Conservation (phyloP, 768 basidiomycete species). For the Lyophyllum atratum region DNA sequence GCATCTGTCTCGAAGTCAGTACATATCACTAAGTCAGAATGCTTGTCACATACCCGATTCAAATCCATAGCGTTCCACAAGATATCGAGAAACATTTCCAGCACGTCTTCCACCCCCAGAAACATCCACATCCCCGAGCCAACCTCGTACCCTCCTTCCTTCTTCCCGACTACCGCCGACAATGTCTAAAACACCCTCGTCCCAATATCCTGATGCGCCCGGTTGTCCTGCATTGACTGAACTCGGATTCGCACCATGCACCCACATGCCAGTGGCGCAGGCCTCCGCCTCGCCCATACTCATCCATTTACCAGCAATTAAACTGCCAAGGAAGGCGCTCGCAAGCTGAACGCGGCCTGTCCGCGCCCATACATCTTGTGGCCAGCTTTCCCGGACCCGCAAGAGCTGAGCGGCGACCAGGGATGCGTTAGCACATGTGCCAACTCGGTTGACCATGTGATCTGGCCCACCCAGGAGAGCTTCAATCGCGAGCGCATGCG, state of each 20-base stretch:
- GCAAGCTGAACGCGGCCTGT: conserved; percentile 82
- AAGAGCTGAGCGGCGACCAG: conserved; percentile 76
- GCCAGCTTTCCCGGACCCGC: conserved; percentile 77
- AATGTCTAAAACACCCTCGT: conserved; percentile 75
- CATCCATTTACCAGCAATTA: conserved; percentile 72
- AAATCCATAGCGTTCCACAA: conserved; percentile 81
- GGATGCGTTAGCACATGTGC: conserved; percentile 70
- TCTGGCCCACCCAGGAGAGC: conserved; percentile 78
- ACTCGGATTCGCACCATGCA: conserved; percentile 48
- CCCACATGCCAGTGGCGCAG: conserved; percentile 79
- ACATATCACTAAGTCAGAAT: background rate
- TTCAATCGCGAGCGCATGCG: conserved; percentile 76
- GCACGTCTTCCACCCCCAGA: conserved; percentile 63
- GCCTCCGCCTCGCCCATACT: conserved; percentile 77
- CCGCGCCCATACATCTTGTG: conserved; percentile 74
- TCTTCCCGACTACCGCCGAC: conserved; percentile 78
- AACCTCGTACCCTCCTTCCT: conserved; percentile 67
- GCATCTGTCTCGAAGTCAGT: conserved; percentile 50
- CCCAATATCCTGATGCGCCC: conserved; percentile 63
- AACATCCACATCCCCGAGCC: conserved; percentile 82
- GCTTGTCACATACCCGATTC: conserved; percentile 54
- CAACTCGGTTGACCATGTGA: conserved; percentile 73
- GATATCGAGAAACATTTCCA: conserved; percentile 71
- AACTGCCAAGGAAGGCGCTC: conserved; percentile 69
- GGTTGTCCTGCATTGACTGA: conserved; percentile 15